Evolutionary conservation across 1,139 yeast species (phyloP), one percentile per base, ranked within the genome.

Genomic region (Saccharomycopsis crataegensis): DNA sequence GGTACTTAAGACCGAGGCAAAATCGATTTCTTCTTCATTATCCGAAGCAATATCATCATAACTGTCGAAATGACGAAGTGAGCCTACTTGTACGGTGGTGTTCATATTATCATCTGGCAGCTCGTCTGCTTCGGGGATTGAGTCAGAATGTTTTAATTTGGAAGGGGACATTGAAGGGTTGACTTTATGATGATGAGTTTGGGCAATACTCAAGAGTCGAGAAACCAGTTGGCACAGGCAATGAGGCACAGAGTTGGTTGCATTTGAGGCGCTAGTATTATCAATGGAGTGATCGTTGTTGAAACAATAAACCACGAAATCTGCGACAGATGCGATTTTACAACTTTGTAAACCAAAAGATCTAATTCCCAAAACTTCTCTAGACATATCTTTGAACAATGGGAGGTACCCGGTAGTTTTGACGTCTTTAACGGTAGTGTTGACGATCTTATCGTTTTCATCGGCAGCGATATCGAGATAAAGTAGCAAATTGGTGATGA

Each of bases 281-380:
- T 59, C 43, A 53, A 61, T 55, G 12, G 50, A 47, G 51, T 73
- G 74, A 43, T 65, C 66, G 7, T 67, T 62, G 49, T 76, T 73
- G 57, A 79, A 73, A 56, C 80, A 71, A 64, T 86, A 88, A 12
- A 87, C 79, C 32, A 84, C 70, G 55, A 86, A 77, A 64, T 87
- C 95, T 0, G 91, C 78, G 37, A 86, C 73, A 16, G 77, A 72
- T 8, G 89, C 83, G 64, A 81, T 70, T 63, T 86, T 87, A 28
- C 86, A 76, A 8, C 80, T 87, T 67, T 87, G 96, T 56, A 83
- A 82, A 61, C 83, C 86, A 65, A 86, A 88, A 64, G 86, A 86
- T 58, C 96, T 36, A 14, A 51, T 74, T 50, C 86, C 71, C 7
- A 86, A 81, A 3, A 85, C 93, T 94, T 37, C 74, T 91, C 60